Conservation (phyloP, 2,329 filamentous ascomycete genomes). For the Sclerotinia minor region DNA sequence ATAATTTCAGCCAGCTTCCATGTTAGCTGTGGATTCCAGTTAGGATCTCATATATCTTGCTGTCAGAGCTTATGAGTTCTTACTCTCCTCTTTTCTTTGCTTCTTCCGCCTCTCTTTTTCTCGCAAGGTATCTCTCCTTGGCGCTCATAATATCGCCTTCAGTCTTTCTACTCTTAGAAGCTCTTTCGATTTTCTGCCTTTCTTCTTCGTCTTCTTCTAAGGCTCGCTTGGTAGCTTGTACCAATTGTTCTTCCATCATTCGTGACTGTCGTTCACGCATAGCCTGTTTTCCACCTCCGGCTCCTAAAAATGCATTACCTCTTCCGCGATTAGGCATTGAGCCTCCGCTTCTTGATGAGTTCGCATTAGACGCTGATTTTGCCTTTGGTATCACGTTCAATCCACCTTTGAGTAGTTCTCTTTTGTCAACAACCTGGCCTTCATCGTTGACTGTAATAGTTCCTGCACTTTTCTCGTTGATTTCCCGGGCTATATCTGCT, state of each 20-base stretch:
- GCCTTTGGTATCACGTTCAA: constrained; percentile 70
- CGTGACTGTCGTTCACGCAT: constrained; percentile 74
- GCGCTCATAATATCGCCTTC: constrained; percentile 73
- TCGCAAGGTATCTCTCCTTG: constrained; percentile 75
- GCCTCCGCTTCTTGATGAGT: constrained; percentile 27
- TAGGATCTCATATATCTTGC: not conserved
- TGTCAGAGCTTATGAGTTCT: not conserved
- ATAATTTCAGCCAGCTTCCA: not conserved
- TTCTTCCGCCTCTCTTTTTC: constrained; percentile 73
- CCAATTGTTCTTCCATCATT: constrained; percentile 78
- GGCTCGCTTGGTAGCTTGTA: constrained; percentile 69
- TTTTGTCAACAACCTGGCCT: constrained; percentile 79
- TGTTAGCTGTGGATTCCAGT: not conserved
- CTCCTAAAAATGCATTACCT: constrained; percentile 45
- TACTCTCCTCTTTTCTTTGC: constrained; percentile 55
- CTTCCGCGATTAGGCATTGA: constrained; percentile 35
- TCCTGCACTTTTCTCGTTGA: constrained; percentile 60
- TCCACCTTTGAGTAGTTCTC: constrained; percentile 74
- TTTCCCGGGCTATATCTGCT: constrained; percentile 64
- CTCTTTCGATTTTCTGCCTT: constrained; percentile 60
- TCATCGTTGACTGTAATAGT: constrained; percentile 75
- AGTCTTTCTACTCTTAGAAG: constrained; percentile 76
- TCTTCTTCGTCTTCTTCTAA: constrained; percentile 69
- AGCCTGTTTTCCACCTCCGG: constrained; percentile 58
- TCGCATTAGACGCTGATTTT: constrained; percentile 46